Percentiles rank a stretch among this genome's conserved stretches.
These are phyloP conservation scores for Synura sp. DNA, from an alignment of 352 stramenopile species.

Conservation along the genomic window DNA sequence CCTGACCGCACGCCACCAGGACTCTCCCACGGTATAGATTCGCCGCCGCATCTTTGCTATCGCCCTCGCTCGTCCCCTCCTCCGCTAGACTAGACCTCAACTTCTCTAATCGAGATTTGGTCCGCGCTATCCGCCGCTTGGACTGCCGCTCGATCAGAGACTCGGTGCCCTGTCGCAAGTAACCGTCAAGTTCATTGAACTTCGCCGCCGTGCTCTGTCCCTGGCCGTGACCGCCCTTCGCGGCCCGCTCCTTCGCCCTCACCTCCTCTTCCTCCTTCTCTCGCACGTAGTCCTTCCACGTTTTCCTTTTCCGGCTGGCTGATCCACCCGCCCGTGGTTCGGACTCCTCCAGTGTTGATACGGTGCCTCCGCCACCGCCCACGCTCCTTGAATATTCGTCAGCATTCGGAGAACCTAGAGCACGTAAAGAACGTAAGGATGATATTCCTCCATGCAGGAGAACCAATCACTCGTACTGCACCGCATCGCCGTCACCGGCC, in stretches of 20 bases:
- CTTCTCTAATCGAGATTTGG: too few relatives aligned
- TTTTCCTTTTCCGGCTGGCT: conserved; percentile 45
- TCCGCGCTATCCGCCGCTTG: too few relatives aligned
- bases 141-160: conserved; percentile 4
- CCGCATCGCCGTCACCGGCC: too few relatives aligned
- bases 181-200: conserved; percentile 53
- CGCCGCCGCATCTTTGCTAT: not conserved
- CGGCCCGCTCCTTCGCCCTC: conserved; percentile 55
- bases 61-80: not conserved
- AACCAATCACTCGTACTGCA: too few relatives aligned
- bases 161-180: conserved; percentile 48
- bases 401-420: conserved; percentile 1
- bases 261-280: conserved; percentile 50
- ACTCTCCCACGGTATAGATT: conserved; percentile 43
- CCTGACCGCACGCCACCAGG: conserved; percentile 46
- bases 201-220: conserved; percentile 44
- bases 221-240: conserved; percentile 50
- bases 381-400: not conserved
- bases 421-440: too few relatives aligned
- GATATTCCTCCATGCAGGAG: too few relatives aligned
- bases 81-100: too few relatives aligned
- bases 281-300: not conserved
- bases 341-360: not conserved
- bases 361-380: not conserved
- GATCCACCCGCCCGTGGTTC: not conserved